Conservation (phyloP, 2,329 filamentous ascomycete species). For the Penicillium corylophilum region DNA sequence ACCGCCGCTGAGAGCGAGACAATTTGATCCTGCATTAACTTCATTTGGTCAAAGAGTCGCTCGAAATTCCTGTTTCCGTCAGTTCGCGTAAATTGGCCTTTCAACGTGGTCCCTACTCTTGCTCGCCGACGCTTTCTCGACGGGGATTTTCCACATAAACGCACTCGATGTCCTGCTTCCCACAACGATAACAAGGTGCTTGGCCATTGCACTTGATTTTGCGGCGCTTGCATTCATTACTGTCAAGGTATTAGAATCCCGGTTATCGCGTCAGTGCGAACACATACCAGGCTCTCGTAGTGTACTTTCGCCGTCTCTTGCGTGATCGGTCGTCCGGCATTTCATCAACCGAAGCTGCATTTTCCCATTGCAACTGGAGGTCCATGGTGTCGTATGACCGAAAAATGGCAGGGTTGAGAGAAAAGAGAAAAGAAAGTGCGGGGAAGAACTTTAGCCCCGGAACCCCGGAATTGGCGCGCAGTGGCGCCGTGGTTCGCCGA, state of each 20-base stretch:
- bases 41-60: constrained; percentile 32
- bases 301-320: constrained; percentile 63
- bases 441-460: not conserved
- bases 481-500: too few species aligned
- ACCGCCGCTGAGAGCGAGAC: constrained; percentile 70
- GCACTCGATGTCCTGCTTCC: constrained; percentile 42
- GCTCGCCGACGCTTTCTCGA: constrained; percentile 66
- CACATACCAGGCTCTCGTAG: constrained; percentile 61
- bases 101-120: constrained; percentile 58
- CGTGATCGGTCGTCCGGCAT: constrained; percentile 42
- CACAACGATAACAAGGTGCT: constrained; percentile 61
- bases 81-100: not conserved
- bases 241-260: constrained; percentile 20
- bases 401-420: not conserved
- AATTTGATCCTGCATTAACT: constrained; percentile 64
- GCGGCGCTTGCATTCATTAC: constrained; percentile 62
- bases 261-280: not conserved
- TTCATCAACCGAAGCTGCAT: constrained; percentile 5
- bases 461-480: too few species aligned
- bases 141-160: constrained; percentile 62
- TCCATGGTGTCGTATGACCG: constrained; percentile 3
- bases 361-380: constrained; percentile 8
- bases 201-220: constrained; percentile 68
- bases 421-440: not conserved
- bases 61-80: constrained; percentile 22